Percentiles rank a stretch among this genome's conserved stretches.
Evolutionary conservation across 2,329 filamentous ascomycete species (phyloP).

Genomic region (Ascomycota sp.): DNA sequence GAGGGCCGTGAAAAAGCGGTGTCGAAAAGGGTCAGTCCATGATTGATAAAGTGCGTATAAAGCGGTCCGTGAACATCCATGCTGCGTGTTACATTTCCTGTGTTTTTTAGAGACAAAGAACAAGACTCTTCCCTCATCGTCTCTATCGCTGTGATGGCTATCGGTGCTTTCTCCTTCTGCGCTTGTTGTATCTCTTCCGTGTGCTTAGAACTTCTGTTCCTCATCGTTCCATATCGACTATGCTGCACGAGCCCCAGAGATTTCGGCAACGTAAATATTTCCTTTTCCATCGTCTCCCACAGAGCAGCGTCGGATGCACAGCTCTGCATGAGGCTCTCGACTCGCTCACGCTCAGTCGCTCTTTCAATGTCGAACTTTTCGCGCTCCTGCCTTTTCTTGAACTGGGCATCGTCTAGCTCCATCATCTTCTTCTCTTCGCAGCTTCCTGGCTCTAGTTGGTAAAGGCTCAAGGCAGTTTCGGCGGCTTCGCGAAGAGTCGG

Average conservation of each 20-base stretch:
- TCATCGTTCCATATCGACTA: constrained; percentile 1
- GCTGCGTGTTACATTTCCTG: constrained; percentile 15
- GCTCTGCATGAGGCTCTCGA: constrained; percentile 31
- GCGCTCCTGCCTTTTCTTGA: constrained; percentile 15
- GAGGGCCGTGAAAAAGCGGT: constrained; percentile 36
- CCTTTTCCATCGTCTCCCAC: constrained; percentile 44
- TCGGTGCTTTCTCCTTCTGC: neutral
- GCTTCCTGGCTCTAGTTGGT: constrained; percentile 11
- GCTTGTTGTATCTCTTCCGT: constrained; percentile 3
- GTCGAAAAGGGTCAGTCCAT: constrained; percentile 35
- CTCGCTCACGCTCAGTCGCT: constrained; percentile 24
- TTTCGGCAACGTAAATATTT: constrained; percentile 42
- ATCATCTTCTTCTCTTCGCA: constrained; percentile 11
- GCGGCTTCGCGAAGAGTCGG: constrained; percentile 18
- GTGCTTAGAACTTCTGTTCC: constrained; percentile 3
- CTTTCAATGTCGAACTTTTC: constrained; percentile 16
- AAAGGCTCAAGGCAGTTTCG: constrained; percentile 17
- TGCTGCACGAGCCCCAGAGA: constrained; percentile 26
- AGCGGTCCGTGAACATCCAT: constrained; percentile 41
- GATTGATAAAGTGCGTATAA: constrained; percentile 40
- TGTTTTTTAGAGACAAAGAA: too few relatives aligned
- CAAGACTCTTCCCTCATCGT: neutral
- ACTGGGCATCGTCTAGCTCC: constrained; percentile 10
- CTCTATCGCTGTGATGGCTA: neutral
- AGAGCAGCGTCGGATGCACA: constrained; percentile 42